A percentile compares a stretch with the other conserved stretches of the same genome.
These are phyloP conservation scores for Aspergillus hortae DNA, from an alignment of 2,329 filamentous ascomycete species.

Conservation along the genomic window DNA sequence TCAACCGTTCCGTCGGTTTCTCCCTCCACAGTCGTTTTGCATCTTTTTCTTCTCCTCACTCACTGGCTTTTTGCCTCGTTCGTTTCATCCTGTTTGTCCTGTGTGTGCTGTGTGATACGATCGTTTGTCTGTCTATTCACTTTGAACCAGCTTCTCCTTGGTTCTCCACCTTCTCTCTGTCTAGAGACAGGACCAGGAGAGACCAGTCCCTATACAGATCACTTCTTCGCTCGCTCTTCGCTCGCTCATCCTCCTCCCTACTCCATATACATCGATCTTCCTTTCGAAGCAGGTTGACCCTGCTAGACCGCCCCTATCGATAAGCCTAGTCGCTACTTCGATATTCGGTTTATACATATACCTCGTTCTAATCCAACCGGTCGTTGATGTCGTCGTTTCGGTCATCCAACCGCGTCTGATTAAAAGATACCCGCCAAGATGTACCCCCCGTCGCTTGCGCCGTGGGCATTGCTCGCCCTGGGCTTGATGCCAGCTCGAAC, in stretches of 20 bases:
- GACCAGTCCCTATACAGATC: not conserved
- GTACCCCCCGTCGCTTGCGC: slow-evolving; percentile 20
- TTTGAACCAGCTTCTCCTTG: too few species aligned
- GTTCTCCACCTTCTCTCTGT: too few species aligned
- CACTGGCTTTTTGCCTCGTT: not conserved
- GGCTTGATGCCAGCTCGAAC: slow-evolving; percentile 37
- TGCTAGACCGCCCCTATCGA: slow-evolving; percentile 14
- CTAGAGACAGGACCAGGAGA: too few species aligned
- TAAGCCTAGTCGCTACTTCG: slow-evolving; percentile 5
- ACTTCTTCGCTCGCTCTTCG: slow-evolving; percentile 1
- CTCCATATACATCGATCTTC: not conserved
- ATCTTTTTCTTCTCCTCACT: not conserved
- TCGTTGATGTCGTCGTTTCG: not conserved
- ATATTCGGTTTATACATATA: not conserved
- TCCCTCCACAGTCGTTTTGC: not conserved
- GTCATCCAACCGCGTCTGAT: not conserved
- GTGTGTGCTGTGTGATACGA: not conserved
- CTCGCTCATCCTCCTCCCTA: not conserved
- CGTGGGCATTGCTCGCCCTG: slow-evolving; percentile 23
- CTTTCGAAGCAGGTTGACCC: slow-evolving; percentile 26
- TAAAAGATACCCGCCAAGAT: slow-evolving; percentile 15
- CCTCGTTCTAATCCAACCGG: not conserved
- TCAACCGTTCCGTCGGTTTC: not conserved
- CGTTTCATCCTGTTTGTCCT: not conserved
- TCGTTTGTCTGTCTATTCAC: too few species aligned